Percentiles rank a stretch among this genome's conserved stretches.
Conservation (phyloP, 108 stramenopile species). For the Phaeodactylum tricornutum region DNA sequence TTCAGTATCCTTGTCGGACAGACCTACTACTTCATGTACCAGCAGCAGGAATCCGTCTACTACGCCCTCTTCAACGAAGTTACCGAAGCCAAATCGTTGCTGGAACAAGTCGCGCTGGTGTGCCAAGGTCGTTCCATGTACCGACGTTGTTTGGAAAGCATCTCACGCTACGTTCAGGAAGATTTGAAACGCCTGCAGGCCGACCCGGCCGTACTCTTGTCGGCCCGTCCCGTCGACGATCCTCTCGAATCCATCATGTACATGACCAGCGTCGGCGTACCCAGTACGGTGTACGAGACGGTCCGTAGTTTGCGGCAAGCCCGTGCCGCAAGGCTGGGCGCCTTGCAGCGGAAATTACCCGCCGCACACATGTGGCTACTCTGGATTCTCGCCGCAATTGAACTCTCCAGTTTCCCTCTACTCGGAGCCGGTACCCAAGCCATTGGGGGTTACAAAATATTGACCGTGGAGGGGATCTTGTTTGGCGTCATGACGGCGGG, state of each 20-base stretch:
- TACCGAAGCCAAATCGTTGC: slow-evolving; percentile 76
- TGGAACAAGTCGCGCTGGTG: slow-evolving; percentile 84
- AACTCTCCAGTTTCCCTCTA: slow-evolving; percentile 62
- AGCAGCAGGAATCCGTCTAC: slow-evolving; percentile 69
- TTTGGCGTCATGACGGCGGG: slow-evolving; percentile 81
- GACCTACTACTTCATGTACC: slow-evolving; percentile 59
- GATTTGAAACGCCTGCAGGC: slow-evolving; percentile 51
- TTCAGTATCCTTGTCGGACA: slow-evolving; percentile 76
- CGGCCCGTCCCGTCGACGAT: slow-evolving; percentile 68
- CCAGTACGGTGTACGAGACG: slow-evolving; percentile 71
- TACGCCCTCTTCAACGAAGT: slow-evolving; percentile 79
- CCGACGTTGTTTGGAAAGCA: slow-evolving; percentile 23
- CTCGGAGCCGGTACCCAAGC: slow-evolving; percentile 60
- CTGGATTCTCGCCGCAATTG: slow-evolving; percentile 50
- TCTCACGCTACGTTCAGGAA: slow-evolving; percentile 47
- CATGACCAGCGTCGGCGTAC: slow-evolving; percentile 78
- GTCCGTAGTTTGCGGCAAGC: slow-evolving; percentile 71
- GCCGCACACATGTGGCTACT: slow-evolving; percentile 52
- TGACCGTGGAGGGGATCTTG: slow-evolving; percentile 65
- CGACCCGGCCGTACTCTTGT: slow-evolving; percentile 57
- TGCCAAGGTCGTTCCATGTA: slow-evolving; percentile 77
- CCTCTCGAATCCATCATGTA: slow-evolving; percentile 79
- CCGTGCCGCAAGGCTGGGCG: slow-evolving; percentile 59
- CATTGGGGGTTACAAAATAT: slow-evolving; percentile 55
- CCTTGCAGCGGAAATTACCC: slow-evolving; percentile 77